Evolutionary conservation across 1,284 basidiomycete species (phyloP), one percentile per base, ranked within the genome.

Genomic region (Coniferiporia weirii): DNA sequence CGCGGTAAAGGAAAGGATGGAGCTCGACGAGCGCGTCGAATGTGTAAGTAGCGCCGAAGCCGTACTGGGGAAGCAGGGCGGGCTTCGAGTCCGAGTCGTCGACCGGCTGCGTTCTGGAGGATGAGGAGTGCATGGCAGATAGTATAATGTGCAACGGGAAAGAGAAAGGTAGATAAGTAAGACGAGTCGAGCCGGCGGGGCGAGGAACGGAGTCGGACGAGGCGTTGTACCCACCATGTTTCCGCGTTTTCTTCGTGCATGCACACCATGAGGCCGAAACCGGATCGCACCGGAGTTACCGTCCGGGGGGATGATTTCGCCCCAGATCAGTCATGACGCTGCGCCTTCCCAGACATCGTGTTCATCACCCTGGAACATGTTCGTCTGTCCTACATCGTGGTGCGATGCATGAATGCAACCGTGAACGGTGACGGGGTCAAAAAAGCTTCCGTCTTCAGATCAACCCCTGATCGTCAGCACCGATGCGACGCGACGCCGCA

Each of bases 1-100:
- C 82, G 44, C 88, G 85, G 74, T 87, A 90, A 65, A 90, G 77
- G 71, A 88, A 89, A 38, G 78, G 83, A 67, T 89, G 89, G 59
- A 78, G 75, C 58, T 78, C 72, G 63, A 85, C 70, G 38, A 90
- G 79, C 48, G 72, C 73, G 58, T 81, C 77, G 69, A 89, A 90
- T 50, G 80, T 75, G 67, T 79, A 73, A 62, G 85, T 81, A 47
- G 79, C 67, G 45, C 81, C 79, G 67, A 89, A 89, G 60, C 88
- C 87, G 66, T 85, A 84, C 68, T 89, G 87, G 55, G 88, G 87
- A 53, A 89, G 75, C 40, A 68, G 66, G 10, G 45, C 10, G 17
- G 54, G 27, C 53, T 45, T 44, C n/a, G 12, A 12, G 17, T n/a
- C n/a, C n/a, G n/a, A n/a, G n/a, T n/a, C n/a, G n/a, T n/a, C n/a